phyloP scores from a whole-genome alignment of 345 rosid genomes.

The Noccaea bulbosa region DNA sequence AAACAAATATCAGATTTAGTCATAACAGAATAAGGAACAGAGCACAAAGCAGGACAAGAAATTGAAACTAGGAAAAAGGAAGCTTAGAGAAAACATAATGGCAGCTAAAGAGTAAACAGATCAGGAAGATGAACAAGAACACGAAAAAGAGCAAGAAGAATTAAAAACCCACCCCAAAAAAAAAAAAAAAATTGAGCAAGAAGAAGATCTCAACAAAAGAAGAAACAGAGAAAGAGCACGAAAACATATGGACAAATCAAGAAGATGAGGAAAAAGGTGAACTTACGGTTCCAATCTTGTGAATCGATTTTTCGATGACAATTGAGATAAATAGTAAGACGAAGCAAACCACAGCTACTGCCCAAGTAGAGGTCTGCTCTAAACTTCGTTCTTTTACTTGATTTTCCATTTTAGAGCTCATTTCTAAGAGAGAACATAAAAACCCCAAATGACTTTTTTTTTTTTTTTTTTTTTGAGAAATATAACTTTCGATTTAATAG shows the following conservation, averaged over 20 bases:
- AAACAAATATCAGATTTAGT: constrained; percentile 7
- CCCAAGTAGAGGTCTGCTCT: constrained; percentile 83
- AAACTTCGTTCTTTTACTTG: constrained; percentile 47
- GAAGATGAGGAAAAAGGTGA: not conserved
- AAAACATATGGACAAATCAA: constrained; percentile 26
- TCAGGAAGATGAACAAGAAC: not conserved
- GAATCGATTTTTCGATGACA: constrained; percentile 61
- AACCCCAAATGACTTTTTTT: not conserved
- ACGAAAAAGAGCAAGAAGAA: not conserved
- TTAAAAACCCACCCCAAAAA: no score
- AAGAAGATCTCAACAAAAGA: constrained; percentile 3
- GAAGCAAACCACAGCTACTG: constrained; percentile 77
- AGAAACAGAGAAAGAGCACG: constrained; percentile 50
- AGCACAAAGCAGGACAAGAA: not conserved
- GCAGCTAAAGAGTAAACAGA: not conserved
- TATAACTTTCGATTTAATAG: not conserved
- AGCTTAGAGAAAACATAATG: constrained; percentile 1
- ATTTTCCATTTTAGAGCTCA: constrained; percentile 29
- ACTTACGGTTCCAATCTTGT: constrained; percentile 46
- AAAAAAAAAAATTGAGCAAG: not conserved
- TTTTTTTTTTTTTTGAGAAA: not conserved
- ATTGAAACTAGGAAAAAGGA: not conserved
- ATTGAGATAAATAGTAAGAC: constrained; percentile 58
- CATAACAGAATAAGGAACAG: not conserved
- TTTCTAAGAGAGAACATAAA: not conserved